Percentiles rank a stretch among this genome's conserved stretches.
Conservation (phyloP, 1,284 basidiomycete genomes). For the Leccinum subrobustum region DNA sequence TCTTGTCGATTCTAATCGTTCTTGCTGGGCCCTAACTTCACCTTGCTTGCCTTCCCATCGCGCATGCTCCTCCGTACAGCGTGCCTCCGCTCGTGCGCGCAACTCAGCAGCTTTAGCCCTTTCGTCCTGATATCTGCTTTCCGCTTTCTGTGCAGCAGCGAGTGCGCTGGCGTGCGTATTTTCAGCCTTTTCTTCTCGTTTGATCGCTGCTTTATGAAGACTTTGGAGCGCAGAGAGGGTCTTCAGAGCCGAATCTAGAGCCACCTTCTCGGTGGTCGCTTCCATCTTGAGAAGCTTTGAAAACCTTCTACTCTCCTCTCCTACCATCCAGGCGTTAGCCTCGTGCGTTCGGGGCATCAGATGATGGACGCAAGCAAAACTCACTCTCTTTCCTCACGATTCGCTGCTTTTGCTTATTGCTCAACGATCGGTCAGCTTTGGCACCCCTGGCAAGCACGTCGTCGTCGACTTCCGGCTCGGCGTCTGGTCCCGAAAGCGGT, state of each 20-base stretch:
- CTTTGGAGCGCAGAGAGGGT: conserved; percentile 27
- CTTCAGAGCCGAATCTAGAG: conserved; percentile 28
- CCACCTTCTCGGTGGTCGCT: conserved; percentile 28
- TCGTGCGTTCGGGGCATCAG: neutral
- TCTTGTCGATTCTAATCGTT: conserved; percentile 34
- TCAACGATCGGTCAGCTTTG: conserved; percentile 29
- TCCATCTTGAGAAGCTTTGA: conserved; percentile 31
- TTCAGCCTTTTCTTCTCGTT: conserved; percentile 29
- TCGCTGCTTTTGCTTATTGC: conserved; percentile 27
- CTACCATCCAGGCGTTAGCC: conserved; percentile 14
- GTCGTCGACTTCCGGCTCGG: conserved; percentile 26
- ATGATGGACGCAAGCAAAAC: neutral
- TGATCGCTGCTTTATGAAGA: conserved; percentile 34
- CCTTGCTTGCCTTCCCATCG: conserved; percentile 33
- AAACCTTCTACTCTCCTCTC: conserved; percentile 24
- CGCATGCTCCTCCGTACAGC: conserved; percentile 29
- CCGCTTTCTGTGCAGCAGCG: conserved; percentile 28
- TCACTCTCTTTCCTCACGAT: conserved; percentile 29
- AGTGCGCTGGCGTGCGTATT: conserved; percentile 27
- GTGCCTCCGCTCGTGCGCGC: conserved; percentile 29
- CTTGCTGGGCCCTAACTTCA: conserved; percentile 30
- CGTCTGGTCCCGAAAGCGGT: conserved; percentile 20
- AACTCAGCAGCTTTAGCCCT: conserved; percentile 23
- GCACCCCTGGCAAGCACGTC: conserved; percentile 17
- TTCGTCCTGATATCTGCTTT: conserved; percentile 30